Base-by-base conservation (phyloP, 2,329 filamentous ascomycete species). In the Cladosporium oxysporum region DNA sequence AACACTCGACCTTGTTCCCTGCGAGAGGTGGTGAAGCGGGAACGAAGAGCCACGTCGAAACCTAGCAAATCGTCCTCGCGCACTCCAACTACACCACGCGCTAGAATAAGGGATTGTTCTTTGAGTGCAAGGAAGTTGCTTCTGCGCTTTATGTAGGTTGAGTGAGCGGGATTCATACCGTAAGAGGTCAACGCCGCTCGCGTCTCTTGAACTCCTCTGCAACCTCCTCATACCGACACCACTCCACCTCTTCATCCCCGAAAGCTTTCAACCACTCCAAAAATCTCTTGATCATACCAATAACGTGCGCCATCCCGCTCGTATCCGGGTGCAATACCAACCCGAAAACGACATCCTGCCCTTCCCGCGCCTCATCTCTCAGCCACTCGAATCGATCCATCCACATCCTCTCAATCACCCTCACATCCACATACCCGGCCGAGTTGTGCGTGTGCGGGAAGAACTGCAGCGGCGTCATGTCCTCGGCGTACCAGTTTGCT, bases 351-450 rank as follows among this genome's bases (percentile, higher is more conserved):
- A 80, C 77, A 72, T 72, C 72, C 1, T 70, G 71, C 67, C 78
- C 74, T 16, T 70, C 69, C 16, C 75, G 74, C 66, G 79, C 70
- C 70, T 81, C 79, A 3, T 67, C 67, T 49, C 70, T 66, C n/a
- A 87, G 76, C 80, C 82, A 89, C 67, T 83, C 79, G 69, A 88
- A 87, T 14, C 84, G 81, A 70, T 87, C 85, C 70, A 80, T 83
- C 87, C 87, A 88, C 78, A 88, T 84, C 66, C 83, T 79, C 77
- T 88, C 86, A 31, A 88, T 81, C 1, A 84, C 79, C 11, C 82
- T 78, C 5, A 83, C 82, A 62, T 85, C 83, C 0, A 88, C 85
- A 71, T 87, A 88, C 1, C 87, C 86, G 52, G 84, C 82, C 2
- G 82, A 84, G 67, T 87, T 88, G 1, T 79, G 71, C 12, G 76